A percentile compares a stretch with the other conserved stretches of the same genome.
These are phyloP conservation scores for Acorus calamus DNA, from an alignment of 106 monocot genomes.

Conservation along the genomic window DNA sequence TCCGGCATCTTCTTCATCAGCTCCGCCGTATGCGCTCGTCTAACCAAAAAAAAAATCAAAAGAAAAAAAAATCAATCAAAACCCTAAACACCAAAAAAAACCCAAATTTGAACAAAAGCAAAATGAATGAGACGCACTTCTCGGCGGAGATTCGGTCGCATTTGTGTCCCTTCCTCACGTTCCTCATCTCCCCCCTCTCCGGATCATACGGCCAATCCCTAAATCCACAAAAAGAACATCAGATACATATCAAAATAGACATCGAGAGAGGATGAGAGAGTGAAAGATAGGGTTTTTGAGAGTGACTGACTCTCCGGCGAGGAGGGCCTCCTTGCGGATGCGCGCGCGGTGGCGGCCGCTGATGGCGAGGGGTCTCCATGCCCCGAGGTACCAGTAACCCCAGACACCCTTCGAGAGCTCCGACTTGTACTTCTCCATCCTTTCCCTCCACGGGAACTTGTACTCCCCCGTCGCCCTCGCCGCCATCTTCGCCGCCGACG, in stretches of 20 bases:
- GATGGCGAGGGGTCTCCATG: conserved; percentile 84
- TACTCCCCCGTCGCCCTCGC: conserved; percentile 10
- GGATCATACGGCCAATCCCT: conserved; percentile 96
- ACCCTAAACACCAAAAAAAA: background rate
- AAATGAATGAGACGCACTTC: conserved; percentile 35
- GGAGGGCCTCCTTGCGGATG: conserved; percentile 78
- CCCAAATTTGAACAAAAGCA: background rate
- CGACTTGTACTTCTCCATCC: conserved; percentile 60
- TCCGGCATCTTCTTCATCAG: conserved; percentile 99
- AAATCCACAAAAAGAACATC: background rate
- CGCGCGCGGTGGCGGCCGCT: conserved; percentile 74
- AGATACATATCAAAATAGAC: background rate
- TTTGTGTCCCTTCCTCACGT: conserved; percentile 89
- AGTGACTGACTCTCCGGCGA: conserved; percentile 58
- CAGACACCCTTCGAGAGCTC: conserved; percentile 89
- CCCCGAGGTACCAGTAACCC: conserved; percentile 96
- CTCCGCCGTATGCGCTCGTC: conserved; percentile 85
- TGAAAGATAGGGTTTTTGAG: background rate
- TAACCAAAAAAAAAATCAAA: conserved; percentile 6
- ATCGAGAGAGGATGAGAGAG: too few relatives aligned
- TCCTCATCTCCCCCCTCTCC: conserved; percentile 74
- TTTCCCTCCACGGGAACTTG: conserved; percentile 66
- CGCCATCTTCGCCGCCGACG: conserved; percentile 24
- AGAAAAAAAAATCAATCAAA: background rate
- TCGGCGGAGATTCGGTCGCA: conserved; percentile 84